These are phyloP conservation scores for Ceratocystis eucalypticola DNA, from an alignment of 2,329 filamentous ascomycete genomes.

Conservation along the genomic window DNA sequence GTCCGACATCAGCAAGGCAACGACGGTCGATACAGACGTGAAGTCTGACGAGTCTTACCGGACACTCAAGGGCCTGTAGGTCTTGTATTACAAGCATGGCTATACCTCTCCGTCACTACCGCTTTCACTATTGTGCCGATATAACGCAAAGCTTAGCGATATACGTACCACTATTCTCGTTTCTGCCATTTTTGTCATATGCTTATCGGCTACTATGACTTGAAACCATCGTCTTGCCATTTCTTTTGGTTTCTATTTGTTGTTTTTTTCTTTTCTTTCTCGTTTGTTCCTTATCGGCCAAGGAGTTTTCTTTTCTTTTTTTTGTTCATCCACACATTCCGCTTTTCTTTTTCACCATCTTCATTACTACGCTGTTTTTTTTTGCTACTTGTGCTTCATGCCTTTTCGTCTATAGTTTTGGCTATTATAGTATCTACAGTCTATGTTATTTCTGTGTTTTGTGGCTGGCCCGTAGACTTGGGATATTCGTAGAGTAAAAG, in stretches of 20 bases:
- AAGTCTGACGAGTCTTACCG: constrained; percentile 17
- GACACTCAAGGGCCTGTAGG: constrained; percentile 16
- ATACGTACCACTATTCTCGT: neutral
- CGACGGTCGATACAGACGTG: constrained; percentile 11
- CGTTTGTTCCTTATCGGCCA: neutral
- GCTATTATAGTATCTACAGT: neutral
- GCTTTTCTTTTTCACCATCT: neutral
- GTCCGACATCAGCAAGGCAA: constrained; percentile 16
- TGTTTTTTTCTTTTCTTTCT: neutral
- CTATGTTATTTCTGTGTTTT: neutral
- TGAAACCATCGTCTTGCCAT: neutral
- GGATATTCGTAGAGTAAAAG: neutral
- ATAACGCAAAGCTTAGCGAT: neutral
- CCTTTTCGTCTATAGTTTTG: neutral
- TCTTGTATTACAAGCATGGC: too few species aligned
- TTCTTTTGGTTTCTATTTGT: neutral
- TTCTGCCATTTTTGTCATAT: neutral
- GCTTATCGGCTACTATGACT: neutral
- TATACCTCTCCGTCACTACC: neutral
- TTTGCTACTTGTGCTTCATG: neutral
- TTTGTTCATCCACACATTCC: neutral
- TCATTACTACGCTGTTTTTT: neutral
- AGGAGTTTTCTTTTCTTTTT: constrained; percentile 9
- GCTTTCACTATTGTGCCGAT: neutral
- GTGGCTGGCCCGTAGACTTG: neutral